A percentile compares a stretch with the other conserved stretches of the same genome.
Conservation (phyloP, 441 rosid species). For the Metrosideros polymorpha region DNA sequence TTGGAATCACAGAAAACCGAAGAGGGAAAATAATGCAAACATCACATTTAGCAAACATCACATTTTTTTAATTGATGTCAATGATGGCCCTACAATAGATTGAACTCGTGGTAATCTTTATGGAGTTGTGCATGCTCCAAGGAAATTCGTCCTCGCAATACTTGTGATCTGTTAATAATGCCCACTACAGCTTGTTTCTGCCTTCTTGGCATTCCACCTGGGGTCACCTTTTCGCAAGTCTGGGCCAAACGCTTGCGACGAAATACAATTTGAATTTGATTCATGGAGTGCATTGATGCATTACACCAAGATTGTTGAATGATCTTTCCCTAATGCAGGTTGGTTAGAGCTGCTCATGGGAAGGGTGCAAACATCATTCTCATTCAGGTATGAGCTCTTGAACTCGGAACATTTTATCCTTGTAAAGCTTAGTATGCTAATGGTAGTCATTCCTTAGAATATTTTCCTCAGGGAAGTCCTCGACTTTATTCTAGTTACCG, state of each 20-base stretch:
- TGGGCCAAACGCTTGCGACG: neutral
- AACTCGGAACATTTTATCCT: neutral
- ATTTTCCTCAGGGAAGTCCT: neutral
- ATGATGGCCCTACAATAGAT: neutral
- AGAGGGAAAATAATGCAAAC: neutral
- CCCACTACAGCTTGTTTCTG: neutral
- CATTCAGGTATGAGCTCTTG: conserved; percentile 39
- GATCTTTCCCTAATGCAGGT: conserved; percentile 20
- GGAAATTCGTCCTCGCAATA: neutral
- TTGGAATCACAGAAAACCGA: neutral
- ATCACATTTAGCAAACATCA: neutral
- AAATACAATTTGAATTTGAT: neutral
- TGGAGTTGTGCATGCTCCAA: neutral
- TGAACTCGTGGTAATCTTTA: neutral
- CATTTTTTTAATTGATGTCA: neutral
- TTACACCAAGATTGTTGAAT: neutral
- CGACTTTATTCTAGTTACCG: neutral
- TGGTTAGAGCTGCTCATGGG: conserved; percentile 64
- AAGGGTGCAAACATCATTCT: conserved; percentile 76
- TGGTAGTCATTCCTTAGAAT: neutral
- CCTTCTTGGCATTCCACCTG: neutral
- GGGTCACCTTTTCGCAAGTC: neutral
- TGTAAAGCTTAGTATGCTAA: neutral
- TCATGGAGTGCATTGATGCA: neutral
- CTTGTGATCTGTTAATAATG: neutral